Base-by-base conservation (phyloP, 1,139 yeast genomes). In the Arxiozyma heterogenica region DNA sequence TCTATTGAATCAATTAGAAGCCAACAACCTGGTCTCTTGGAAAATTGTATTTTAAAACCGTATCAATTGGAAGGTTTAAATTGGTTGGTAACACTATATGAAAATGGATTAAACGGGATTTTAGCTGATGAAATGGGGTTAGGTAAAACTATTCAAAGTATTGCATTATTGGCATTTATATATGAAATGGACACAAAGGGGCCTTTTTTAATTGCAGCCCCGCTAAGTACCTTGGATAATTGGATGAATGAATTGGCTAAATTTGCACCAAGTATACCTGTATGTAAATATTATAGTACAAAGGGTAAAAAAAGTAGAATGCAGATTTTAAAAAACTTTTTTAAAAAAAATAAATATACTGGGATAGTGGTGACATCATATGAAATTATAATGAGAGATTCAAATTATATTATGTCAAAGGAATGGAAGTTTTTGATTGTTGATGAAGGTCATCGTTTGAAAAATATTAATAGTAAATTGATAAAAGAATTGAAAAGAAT, bases 81-180 rank as follows among this genome's bases (percentile, higher is more conserved):
- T 61, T 93, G 98, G 98, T 72, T 93, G 51, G 79, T 84, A 15
- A 86, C 96, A 0, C 73, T 93, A 38, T 93, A 86, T 67, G 95
- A 91, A 67, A 93, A 93, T 68, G 98, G 98, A 0, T 74, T 93
- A 41, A 93, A 93, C 70, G 98, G 98, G 3, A 90, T 93, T 41
- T 73, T 93, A 38, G 98, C 98, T 0, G 98, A 93, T 70, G 98
- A 91, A 68, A 93, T 91, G 98, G 98, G 98, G 0, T 73, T 90
- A 45, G 98, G 98, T 6, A 91, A 91, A 66, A 93, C 98, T 0
- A 71, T 91, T 15, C 96, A 91, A 67, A 85, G 94, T 49, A 87
- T 93, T 54, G 78, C 95, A 0, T 76, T 91, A 58, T 64, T 91
- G 17, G 81, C 89, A 12, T 88, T 85, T 65, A 73, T 93, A 47